These are phyloP conservation scores for Polysphondylium violaceum DNA, from an alignment of 78 protist species.

Conservation along the genomic window DNA sequence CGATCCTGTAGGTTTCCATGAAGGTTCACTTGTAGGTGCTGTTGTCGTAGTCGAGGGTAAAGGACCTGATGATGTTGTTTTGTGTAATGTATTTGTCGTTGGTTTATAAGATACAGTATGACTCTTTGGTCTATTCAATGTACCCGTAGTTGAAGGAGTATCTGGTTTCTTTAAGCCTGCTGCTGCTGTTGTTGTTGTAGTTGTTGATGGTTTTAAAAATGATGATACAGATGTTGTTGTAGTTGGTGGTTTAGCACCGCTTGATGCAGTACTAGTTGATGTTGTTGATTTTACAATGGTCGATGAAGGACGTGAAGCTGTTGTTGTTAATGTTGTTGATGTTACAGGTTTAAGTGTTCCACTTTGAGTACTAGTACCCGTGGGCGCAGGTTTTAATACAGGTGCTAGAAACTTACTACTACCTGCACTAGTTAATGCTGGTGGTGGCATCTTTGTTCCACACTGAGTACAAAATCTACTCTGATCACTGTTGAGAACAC, in stretches of 20 bases:
- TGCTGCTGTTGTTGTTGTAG: conserved; percentile 14
- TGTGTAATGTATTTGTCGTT: too few relatives aligned
- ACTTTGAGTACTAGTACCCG: too few relatives aligned
- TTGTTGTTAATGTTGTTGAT: conserved; percentile 11
- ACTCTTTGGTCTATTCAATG: conserved; percentile 36
- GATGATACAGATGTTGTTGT: not conserved
- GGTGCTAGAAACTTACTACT: not conserved
- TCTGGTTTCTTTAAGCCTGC: not conserved
- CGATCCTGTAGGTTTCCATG: not conserved
- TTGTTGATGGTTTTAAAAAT: conserved; percentile 11
- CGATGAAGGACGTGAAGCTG: not conserved
- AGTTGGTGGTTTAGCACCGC: conserved; percentile 2
- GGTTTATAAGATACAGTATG: conserved; percentile 26
- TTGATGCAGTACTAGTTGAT: conserved; percentile 1
- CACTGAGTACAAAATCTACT: conserved; percentile 40
- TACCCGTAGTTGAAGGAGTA: not conserved
- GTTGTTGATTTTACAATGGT: not conserved
- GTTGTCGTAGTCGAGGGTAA: not conserved
- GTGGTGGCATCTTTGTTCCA: conserved; percentile 30
- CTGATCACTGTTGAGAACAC: not conserved
- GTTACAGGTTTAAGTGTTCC: not conserved
- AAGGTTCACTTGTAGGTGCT: not conserved
- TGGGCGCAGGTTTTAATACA: not conserved
- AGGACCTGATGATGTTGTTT: not conserved
- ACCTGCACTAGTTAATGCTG: not conserved